Evolutionary conservation across 2,329 filamentous ascomycete species (phyloP).

Genomic region (Microcyclosporella mali): DNA sequence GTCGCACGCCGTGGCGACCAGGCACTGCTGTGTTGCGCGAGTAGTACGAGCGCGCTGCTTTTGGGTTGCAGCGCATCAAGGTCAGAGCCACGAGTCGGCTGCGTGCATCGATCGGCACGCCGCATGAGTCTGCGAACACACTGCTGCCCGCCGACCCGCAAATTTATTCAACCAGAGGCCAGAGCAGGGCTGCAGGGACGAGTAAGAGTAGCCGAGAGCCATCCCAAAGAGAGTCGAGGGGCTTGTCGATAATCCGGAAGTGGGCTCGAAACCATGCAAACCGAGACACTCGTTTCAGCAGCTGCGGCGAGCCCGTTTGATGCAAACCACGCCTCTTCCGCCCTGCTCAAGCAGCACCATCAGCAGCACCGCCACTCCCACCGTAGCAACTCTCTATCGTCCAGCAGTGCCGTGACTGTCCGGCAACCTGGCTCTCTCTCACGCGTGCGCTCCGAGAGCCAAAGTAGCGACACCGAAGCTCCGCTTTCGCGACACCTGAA

Average conservation of each 20-base stretch:
- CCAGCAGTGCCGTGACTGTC: constrained; percentile 37
- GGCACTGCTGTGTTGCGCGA: constrained; percentile 3
- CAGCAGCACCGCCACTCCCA: constrained; percentile 10
- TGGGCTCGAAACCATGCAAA: constrained; percentile 7
- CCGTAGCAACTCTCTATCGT: constrained; percentile 40
- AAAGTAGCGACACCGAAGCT: constrained; percentile 20
- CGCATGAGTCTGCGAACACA: constrained; percentile 11
- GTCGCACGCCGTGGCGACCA: constrained; percentile 5
- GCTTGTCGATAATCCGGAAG: neutral
- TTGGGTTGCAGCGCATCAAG: too few species aligned
- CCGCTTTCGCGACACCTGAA: constrained; percentile 16
- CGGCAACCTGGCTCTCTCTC: constrained; percentile 36
- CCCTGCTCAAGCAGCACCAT: neutral
- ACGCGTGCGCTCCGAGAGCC: constrained; percentile 19
- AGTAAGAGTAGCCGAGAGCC: neutral
- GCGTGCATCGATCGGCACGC: constrained; percentile 7
- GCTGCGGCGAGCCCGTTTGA: constrained; percentile 7
- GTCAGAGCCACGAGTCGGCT: constrained; percentile 6
- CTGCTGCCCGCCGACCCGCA: neutral
- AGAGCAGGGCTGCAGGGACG: constrained; percentile 6
- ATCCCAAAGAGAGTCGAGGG: too few species aligned
- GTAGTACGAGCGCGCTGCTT: neutral
- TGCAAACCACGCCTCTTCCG: constrained; percentile 1
- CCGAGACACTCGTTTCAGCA: constrained; percentile 4
- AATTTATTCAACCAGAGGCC: neutral